These are phyloP conservation scores for Spergularia azorica DNA, from an alignment of 179 eudicot genomes.

Conservation along the genomic window DNA sequence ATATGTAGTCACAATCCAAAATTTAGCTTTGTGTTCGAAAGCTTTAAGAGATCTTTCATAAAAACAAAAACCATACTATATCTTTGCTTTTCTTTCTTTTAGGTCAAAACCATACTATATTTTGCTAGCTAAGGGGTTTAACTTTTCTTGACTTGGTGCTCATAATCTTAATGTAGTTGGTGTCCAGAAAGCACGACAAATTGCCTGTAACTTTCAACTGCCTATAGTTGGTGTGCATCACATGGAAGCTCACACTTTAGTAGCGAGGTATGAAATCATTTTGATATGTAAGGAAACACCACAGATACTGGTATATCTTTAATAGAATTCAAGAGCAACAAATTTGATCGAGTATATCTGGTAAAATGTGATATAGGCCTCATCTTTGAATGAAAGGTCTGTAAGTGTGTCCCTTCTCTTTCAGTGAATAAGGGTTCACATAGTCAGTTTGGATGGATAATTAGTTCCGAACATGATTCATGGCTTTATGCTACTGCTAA, in stretches of 20 bases:
- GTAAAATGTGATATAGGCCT: conserved; percentile 1
- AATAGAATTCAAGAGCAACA: neutral
- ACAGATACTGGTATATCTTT: neutral
- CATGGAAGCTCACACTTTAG: conserved; percentile 99
- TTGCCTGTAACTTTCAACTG: conserved; percentile 70
- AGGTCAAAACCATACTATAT: neutral
- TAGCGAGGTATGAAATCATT: conserved; percentile 66
- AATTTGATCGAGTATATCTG: neutral
- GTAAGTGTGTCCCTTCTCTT: neutral
- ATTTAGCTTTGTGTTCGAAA: neutral
- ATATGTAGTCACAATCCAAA: neutral
- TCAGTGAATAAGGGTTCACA: neutral
- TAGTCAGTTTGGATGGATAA: neutral
- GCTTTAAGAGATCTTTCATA: neutral
- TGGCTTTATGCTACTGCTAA: neutral
- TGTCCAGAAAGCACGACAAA: conserved; percentile 86
- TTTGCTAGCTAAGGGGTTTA: neutral
- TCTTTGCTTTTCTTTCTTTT: too few relatives aligned
- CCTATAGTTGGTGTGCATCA: conserved; percentile 96
- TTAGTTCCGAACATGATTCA: neutral
- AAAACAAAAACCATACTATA: neutral
- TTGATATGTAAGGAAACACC: neutral
- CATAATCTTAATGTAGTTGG: conserved; percentile 62
- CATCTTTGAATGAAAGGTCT: neutral
- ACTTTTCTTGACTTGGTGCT: conserved; percentile 21